Evolutionary conservation across 176 grass and related monocot species (phyloP).

Genomic region (Oryza glumipatula): DNA sequence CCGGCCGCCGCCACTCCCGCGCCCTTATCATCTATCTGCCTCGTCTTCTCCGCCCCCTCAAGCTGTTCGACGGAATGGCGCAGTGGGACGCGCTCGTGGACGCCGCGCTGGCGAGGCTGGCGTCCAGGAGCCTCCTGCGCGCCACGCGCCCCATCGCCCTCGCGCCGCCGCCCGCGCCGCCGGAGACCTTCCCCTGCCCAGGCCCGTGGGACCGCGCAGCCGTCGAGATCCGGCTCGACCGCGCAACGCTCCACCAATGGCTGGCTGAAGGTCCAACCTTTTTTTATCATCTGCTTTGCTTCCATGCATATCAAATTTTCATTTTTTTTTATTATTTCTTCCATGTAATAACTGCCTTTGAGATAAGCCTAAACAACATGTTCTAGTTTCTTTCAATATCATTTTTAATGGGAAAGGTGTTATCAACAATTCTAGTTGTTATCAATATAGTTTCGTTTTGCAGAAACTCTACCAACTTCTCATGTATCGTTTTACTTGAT

Average conservation of each 20-base stretch:
- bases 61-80: slow-evolving; percentile 63
- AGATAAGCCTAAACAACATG: not conserved
- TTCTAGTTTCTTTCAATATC: not conserved
- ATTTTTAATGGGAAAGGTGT: not conserved
- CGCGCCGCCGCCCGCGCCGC: not conserved
- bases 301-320: not conserved
- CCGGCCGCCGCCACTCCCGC: not conserved
- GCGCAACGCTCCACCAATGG: slow-evolving; percentile 65
- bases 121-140: slow-evolving; percentile 66
- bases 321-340: not conserved
- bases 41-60: slow-evolving; percentile 21
- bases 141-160: slow-evolving; percentile 64
- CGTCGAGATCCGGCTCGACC: slow-evolving; percentile 66
- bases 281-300: not conserved
- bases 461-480: not conserved
- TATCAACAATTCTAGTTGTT: not conserved
- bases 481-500: slow-evolving; percentile 38
- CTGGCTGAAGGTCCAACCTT: slow-evolving; percentile 57
- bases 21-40: not conserved
- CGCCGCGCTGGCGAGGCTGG: slow-evolving; percentile 50
- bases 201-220: slow-evolving; percentile 70
- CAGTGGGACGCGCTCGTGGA: slow-evolving; percentile 70
- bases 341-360: not conserved
- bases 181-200: slow-evolving; percentile 46
- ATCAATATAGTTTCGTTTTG: not conserved